A percentile compares a stretch with the other conserved stretches of the same genome.
These are phyloP conservation scores for Funneliformis caledonium DNA, from an alignment of 371 early-diverging fungal species.

Conservation along the genomic window DNA sequence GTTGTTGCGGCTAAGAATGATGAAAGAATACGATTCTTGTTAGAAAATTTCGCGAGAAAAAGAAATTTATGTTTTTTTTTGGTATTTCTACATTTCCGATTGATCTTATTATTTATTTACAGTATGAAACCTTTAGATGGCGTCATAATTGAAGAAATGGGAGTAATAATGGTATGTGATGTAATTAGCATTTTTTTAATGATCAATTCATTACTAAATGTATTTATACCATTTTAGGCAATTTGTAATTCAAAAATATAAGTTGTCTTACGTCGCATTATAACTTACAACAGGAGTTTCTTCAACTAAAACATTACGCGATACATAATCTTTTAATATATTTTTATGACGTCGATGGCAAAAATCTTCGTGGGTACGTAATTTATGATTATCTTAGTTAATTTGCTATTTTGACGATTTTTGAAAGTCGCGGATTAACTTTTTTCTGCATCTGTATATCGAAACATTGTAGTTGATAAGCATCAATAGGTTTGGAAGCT, in stretches of 20 bases:
- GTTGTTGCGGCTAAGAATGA: conserved; percentile 66
- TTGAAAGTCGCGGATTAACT: conserved; percentile 77
- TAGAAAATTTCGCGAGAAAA: conserved; percentile 65
- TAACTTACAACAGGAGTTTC: background rate
- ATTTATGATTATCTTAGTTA: background rate
- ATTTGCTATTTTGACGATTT: conserved; percentile 57
- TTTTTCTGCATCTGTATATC: conserved; percentile 63
- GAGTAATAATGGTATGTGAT: conserved; percentile 59
- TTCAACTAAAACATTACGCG: conserved; percentile 40
- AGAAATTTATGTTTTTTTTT: conserved; percentile 36
- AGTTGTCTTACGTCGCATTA: background rate
- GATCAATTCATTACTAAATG: background rate
- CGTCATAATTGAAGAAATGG: conserved; percentile 75
- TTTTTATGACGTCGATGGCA: conserved; percentile 64
- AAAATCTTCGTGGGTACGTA: conserved; percentile 56
- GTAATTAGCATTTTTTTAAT: background rate
- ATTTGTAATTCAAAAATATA: conserved; percentile 53
- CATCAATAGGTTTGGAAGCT: conserved; percentile 58
- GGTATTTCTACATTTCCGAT: background rate
- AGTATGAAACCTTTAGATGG: conserved; percentile 56
- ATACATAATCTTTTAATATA: conserved; percentile 69
- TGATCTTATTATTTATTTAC: conserved; percentile 4
- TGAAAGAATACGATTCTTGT: conserved; percentile 67
- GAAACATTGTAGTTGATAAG: conserved; percentile 76
- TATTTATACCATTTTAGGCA: conserved; percentile 27